Percentiles rank a stretch among this genome's conserved stretches.
These are phyloP conservation scores for Arachnomyces sp. DNA, from an alignment of 2,329 filamentous ascomycete species.

Conservation along the genomic window DNA sequence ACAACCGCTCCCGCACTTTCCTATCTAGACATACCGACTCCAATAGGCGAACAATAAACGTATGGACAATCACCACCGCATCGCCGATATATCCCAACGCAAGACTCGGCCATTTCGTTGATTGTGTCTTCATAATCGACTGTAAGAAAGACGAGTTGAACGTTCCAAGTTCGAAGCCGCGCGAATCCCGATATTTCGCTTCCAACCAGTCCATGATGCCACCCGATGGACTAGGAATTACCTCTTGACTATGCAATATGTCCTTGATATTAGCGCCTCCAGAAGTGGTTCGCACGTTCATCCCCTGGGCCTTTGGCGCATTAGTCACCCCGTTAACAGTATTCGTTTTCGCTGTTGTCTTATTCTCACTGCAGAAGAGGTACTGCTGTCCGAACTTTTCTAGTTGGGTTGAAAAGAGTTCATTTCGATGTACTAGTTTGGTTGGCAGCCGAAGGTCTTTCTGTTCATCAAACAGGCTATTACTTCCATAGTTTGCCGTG, in stretches of 20 bases:
- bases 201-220: conserved; percentile 42
- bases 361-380: conserved; percentile 8
- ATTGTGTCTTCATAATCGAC: conserved; percentile 46
- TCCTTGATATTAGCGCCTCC: conserved; percentile 10
- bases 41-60: conserved; percentile 44
- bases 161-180: conserved; percentile 50
- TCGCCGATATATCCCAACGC: conserved; percentile 45
- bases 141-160: conserved; percentile 27
- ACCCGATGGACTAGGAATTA: conserved; percentile 9
- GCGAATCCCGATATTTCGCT: conserved; percentile 35
- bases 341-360: not conserved
- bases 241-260: conserved; percentile 9
- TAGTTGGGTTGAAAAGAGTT: conserved; percentile 17
- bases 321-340: too few relatives aligned
- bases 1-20: conserved; percentile 37
- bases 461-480: conserved; percentile 27
- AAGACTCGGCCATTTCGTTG: conserved; percentile 46
- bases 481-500: conserved; percentile 28
- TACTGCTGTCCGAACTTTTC: conserved; percentile 14
- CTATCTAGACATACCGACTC: conserved; percentile 37
- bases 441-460: conserved; percentile 27
- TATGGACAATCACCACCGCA: conserved; percentile 45
- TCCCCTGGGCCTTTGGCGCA: too few relatives aligned
- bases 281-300: too few relatives aligned
- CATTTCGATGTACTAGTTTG: conserved; percentile 21